A percentile compares a stretch with the other conserved stretches of the same genome.
phyloP scores from a whole-genome alignment of 2,329 filamentous ascomycete species.

The Aspergillus sp. region DNA sequence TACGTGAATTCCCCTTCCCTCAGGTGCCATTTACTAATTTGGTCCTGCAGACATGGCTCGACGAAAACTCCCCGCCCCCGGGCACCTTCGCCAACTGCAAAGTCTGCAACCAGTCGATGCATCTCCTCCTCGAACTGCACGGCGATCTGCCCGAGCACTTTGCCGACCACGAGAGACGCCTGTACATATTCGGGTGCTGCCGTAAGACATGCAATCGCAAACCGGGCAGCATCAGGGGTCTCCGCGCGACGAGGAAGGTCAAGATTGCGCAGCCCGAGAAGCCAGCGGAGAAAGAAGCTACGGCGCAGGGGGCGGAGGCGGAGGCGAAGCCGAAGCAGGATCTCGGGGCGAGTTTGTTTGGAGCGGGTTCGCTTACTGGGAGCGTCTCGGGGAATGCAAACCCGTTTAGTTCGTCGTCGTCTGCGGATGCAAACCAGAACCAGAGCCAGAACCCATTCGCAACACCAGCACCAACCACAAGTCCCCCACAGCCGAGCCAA shows the following conservation, averaged over 20 bases:
- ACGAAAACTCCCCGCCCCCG: conserved; percentile 59
- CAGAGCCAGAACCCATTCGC: conserved; percentile 52
- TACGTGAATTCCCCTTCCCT: conserved; percentile 40
- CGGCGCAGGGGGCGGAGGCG: conserved; percentile 4
- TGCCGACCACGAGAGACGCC: conserved; percentile 71
- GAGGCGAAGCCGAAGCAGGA: conserved; percentile 22
- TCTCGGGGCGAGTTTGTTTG: conserved; percentile 54
- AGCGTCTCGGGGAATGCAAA: conserved; percentile 37
- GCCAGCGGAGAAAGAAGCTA: conserved; percentile 11
- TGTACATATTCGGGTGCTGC: conserved; percentile 80
- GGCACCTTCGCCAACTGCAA: conserved; percentile 74
- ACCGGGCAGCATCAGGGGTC: conserved; percentile 66
- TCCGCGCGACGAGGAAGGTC: conserved; percentile 56
- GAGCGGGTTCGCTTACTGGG: conserved; percentile 34
- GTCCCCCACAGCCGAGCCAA: conserved; percentile 17
- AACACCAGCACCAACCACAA: conserved; percentile 32
- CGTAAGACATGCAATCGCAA: conserved; percentile 71
- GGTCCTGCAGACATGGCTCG: conserved; percentile 65
- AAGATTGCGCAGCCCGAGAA: conserved; percentile 24
- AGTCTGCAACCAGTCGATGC: conserved; percentile 74
- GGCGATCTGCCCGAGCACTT: conserved; percentile 81
- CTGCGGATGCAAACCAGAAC: conserved; percentile 21
- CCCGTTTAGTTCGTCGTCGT: conserved; percentile 41
- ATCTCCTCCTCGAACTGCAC: conserved; percentile 80
- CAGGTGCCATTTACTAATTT: conserved; percentile 8